Base-by-base conservation (phyloP, 148 eudicot species). In the Simmondsia chinensis region DNA sequence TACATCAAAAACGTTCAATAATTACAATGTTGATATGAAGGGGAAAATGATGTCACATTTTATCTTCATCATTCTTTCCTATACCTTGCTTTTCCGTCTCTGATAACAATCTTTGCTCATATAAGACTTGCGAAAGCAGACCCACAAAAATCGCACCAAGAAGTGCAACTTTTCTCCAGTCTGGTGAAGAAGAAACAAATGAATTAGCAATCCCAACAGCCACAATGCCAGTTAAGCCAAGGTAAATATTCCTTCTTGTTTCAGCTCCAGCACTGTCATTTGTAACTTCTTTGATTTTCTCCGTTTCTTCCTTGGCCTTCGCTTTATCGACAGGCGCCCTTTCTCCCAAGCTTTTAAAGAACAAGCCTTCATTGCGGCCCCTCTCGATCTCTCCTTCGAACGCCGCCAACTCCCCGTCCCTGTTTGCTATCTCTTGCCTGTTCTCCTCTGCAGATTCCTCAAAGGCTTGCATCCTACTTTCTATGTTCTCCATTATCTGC, bases 401-500 rank as follows among this genome's bases (percentile, higher is more conserved):
- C 0, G 84, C 93, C n/a, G 59, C 52, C 21, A 89, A 46, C 52
- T 66, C 75, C 66, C 71, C 65, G 27, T 84, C 75, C 12, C 63
- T 71, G 76, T 64, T 47, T 34, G 68, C 82, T 12, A 72, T 74
- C 57, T 81, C 82, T 49, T 34, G 41, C 50, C 65, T 78, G 66
- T 64, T 71, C 33, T 59, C 28, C 65, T 70, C 78, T 20, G 67
- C 20, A 5, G 87, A 62, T 63, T 89, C 95, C 67, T 89, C 97
- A 30, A 84, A 84, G 9, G 73, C 91, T 60, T 70, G 82, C 95
- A 89, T 85, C 52, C 48, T 69, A 56, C 71, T 73, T 55, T 89
- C 95, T 43, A 84, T 79, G 31, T 74, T 79, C 58, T 50, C 95
- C 88, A 79, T 76, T 52, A 89, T 89, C 97, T 89, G 80, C 36